phyloP scores from a whole-genome alignment of 2,329 filamentous ascomycete genomes.

The Clonostachys rhizophaga region DNA sequence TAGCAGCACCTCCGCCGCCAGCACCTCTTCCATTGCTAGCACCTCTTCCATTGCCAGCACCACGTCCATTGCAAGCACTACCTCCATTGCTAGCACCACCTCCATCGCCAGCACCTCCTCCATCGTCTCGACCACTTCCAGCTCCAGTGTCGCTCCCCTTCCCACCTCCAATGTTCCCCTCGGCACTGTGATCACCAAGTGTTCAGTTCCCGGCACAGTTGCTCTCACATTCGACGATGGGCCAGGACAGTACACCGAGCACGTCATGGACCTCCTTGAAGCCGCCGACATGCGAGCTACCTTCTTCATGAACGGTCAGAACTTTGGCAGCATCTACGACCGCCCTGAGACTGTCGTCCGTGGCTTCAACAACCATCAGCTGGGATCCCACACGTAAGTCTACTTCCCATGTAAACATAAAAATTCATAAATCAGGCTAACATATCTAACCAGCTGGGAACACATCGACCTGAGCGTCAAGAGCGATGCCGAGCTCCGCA shows the following conservation, averaged over 20 bases:
- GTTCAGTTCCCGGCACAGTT: constrained; percentile 24
- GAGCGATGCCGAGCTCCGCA: constrained; percentile 10
- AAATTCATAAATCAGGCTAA: neutral
- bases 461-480: constrained; percentile 26
- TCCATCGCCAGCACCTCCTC: too few species aligned
- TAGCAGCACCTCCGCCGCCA: too few species aligned
- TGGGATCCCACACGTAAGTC: constrained; percentile 39
- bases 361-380: constrained; percentile 47
- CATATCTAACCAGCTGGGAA: constrained; percentile 17
- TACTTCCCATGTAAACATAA: constrained; percentile 1
- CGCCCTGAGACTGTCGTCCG: constrained; percentile 17
- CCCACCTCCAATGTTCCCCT: constrained; percentile 32
- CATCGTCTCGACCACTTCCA: too few species aligned
- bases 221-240: constrained; percentile 43
- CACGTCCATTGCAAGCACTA: too few species aligned
- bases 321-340: constrained; percentile 13
- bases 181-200: constrained; percentile 44
- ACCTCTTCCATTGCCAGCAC: too few species aligned
- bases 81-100: too few species aligned
- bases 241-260: constrained; percentile 32
- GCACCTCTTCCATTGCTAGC: too few species aligned
- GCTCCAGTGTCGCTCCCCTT: too few species aligned
- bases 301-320: constrained; percentile 16
- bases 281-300: constrained; percentile 10
- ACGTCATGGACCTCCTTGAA: constrained; percentile 30